Conservation (phyloP, 164 flowering plant genomes). For the Piper betle region DNA sequence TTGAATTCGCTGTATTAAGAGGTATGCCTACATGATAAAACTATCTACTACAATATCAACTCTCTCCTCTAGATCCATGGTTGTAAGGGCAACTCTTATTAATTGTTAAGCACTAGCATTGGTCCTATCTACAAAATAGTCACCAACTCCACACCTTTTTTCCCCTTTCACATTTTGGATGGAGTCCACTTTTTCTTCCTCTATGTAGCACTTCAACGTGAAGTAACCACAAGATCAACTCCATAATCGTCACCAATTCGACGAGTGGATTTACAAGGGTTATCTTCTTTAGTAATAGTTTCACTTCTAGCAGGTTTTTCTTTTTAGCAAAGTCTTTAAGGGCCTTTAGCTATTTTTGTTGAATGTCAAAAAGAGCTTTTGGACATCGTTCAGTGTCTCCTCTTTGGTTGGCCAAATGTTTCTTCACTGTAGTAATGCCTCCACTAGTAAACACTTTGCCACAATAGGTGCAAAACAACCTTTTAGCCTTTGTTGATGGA, state of each 20-base stretch:
- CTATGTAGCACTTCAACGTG: too few species aligned
- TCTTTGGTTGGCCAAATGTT: background rate
- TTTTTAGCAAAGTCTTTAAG: background rate
- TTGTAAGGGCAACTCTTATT: too few species aligned
- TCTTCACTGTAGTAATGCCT: background rate
- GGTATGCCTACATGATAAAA: background rate
- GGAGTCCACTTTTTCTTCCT: too few species aligned
- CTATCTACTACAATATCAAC: background rate
- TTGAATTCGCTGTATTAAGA: background rate
- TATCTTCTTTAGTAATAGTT: background rate
- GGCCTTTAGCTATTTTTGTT: background rate
- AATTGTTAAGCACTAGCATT: too few species aligned
- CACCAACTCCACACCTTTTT: too few species aligned
- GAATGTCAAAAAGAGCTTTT: background rate
- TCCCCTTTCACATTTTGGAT: too few species aligned
- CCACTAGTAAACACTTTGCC: background rate
- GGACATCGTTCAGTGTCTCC: background rate
- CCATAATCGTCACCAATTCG: too few species aligned
- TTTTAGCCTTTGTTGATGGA: too few species aligned
- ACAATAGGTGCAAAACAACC: background rate
- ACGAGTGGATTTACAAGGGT: too few species aligned
- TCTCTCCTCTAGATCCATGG: background rate
- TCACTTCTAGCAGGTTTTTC: too few species aligned
- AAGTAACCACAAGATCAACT: too few species aligned
- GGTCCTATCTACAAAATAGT: too few species aligned